phyloP scores from a whole-genome alignment of 345 rosid genomes.

The Eucalyptus erythrocorys region DNA sequence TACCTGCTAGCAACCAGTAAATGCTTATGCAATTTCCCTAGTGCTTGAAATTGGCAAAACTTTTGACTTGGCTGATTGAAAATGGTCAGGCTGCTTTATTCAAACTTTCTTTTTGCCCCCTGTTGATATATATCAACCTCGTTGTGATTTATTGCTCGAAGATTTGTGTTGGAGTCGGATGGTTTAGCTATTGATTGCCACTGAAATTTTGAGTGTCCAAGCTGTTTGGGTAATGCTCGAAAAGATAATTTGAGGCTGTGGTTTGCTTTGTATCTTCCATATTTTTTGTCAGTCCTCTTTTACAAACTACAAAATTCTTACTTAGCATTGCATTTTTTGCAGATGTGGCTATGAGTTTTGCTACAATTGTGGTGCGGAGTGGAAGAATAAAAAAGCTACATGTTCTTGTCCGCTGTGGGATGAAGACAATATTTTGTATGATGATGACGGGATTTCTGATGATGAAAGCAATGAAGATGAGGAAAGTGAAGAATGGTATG shows the following conservation, averaged over 20 bases:
- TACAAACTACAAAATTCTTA: not conserved
- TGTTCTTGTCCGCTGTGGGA: slow-evolving; percentile 57
- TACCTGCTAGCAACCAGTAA: not conserved
- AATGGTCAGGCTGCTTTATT: not conserved
- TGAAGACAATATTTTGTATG: slow-evolving; percentile 17
- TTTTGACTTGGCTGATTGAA: not conserved
- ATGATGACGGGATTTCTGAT: not conserved
- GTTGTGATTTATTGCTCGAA: not conserved
- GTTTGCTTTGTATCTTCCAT: not conserved
- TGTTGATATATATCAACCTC: not conserved
- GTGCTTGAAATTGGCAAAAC: not conserved
- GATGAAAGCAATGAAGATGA: not conserved
- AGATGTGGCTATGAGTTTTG: slow-evolving; percentile 61
- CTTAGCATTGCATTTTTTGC: not conserved
- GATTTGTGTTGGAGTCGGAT: not conserved
- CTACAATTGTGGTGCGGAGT: slow-evolving; percentile 56
- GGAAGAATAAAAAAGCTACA: slow-evolving; percentile 40
- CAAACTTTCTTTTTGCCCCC: not conserved
- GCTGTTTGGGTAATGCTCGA: not conserved
- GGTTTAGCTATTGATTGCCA: not conserved
- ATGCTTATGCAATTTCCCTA: not conserved
- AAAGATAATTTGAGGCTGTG: not conserved
- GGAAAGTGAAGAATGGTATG: not conserved
- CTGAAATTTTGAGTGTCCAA: not conserved
- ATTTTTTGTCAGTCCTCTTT: not conserved